Conservation (phyloP, 768 basidiomycete species). For the Lactarius sanguifluus region DNA sequence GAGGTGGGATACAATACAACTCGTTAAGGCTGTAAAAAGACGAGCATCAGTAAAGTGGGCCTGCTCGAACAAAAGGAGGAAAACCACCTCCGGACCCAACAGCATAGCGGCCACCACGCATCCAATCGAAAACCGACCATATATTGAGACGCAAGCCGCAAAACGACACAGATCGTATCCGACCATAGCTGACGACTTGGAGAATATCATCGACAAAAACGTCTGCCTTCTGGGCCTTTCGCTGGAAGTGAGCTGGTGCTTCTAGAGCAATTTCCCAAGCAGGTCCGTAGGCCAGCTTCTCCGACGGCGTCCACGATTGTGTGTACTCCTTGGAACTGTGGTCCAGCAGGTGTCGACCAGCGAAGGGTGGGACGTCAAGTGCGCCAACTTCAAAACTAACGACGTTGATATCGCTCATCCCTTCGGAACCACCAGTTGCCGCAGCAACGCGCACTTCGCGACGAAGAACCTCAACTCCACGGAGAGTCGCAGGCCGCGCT, state of each 20-base stretch:
- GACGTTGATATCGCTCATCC: slow-evolving; percentile 66
- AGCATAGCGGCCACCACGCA: slow-evolving; percentile 66
- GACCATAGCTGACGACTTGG: slow-evolving; percentile 58
- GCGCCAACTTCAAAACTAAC: slow-evolving; percentile 74
- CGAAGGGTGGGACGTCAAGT: slow-evolving; percentile 36
- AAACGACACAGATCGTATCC: slow-evolving; percentile 42
- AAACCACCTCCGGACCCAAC: slow-evolving; percentile 78
- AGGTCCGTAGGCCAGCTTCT: slow-evolving; percentile 68
- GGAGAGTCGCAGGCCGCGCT: slow-evolving; percentile 70
- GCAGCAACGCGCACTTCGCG: slow-evolving; percentile 65
- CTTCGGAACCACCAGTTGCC: slow-evolving; percentile 52
- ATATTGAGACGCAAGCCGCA: slow-evolving; percentile 48
- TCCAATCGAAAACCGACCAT: slow-evolving; percentile 53
- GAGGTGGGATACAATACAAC: slow-evolving; percentile 66
- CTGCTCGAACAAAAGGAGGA: neutral
- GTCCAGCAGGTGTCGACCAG: slow-evolving; percentile 39
- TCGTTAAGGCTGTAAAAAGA: slow-evolving; percentile 57
- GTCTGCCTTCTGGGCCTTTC: slow-evolving; percentile 56
- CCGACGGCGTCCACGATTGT: slow-evolving; percentile 72
- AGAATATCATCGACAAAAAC: slow-evolving; percentile 60
- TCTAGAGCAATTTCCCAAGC: slow-evolving; percentile 57
- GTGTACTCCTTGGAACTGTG: slow-evolving; percentile 43
- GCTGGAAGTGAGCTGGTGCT: slow-evolving; percentile 41
- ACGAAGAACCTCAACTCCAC: slow-evolving; percentile 70
- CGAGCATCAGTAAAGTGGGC: slow-evolving; percentile 8